These are phyloP conservation scores for Penicillium concentricum DNA, from an alignment of 2,329 filamentous ascomycete species.

Conservation along the genomic window DNA sequence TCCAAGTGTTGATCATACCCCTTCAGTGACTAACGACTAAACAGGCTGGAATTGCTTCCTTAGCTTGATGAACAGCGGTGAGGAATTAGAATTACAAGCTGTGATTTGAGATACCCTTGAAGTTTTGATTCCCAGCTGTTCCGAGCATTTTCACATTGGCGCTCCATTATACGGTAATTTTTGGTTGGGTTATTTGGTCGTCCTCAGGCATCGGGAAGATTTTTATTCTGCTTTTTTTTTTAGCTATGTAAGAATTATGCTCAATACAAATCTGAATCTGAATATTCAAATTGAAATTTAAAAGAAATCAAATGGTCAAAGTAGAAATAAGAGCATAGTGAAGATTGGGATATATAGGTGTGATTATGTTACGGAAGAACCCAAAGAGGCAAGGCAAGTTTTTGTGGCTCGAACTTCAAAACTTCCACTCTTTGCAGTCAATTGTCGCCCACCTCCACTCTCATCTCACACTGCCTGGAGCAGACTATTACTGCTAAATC, in stretches of 20 bases:
- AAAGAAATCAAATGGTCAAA: background rate
- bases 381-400: conserved; percentile 27
- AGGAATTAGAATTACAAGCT: conserved; percentile 24
- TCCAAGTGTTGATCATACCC: background rate
- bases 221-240: background rate
- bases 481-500: conserved; percentile 26
- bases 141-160: conserved; percentile 8
- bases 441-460: conserved; percentile 20
- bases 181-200: conserved; percentile 4
- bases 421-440: conserved; percentile 29
- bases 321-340: background rate
- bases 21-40: conserved; percentile 4
- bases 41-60: conserved; percentile 61
- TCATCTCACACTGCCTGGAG: conserved; percentile 39
- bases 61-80: conserved; percentile 54
- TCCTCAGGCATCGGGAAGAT: background rate
- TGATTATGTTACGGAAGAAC: conserved; percentile 19
- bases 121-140: conserved; percentile 11
- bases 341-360: background rate
- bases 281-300: background rate
- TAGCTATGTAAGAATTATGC: background rate
- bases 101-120: conserved; percentile 37
- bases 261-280: background rate
- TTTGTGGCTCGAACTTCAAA: conserved; percentile 30
- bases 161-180: conserved; percentile 7